These are phyloP conservation scores for Sporothrix curviconia DNA, from an alignment of 2,329 filamentous ascomycete genomes.

Conservation along the genomic window DNA sequence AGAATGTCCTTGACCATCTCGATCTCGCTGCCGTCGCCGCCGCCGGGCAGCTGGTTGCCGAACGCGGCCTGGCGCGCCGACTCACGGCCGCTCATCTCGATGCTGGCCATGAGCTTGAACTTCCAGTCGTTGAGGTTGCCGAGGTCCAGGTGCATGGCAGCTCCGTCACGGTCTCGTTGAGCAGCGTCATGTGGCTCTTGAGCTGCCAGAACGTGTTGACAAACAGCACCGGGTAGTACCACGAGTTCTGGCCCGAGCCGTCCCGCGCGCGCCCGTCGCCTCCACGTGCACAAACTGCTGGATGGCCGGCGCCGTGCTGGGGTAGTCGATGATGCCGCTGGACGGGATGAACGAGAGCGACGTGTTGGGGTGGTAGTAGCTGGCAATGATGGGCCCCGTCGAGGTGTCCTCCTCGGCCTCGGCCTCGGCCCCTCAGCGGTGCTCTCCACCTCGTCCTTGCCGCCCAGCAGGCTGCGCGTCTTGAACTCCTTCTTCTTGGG, in stretches of 20 bases:
- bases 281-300: constrained; percentile 77
- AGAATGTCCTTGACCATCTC: constrained; percentile 97
- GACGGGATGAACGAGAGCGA: constrained; percentile 82
- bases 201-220: constrained; percentile 98
- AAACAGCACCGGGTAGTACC: constrained; percentile 88
- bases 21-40: constrained; percentile 85
- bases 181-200: constrained; percentile 77
- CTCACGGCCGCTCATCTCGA: constrained; percentile 84
- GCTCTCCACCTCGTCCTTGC: constrained; percentile 43
- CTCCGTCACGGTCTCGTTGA: constrained; percentile 82
- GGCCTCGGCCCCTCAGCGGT: constrained; percentile 45
- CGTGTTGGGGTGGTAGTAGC: constrained; percentile 93
- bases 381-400: constrained; percentile 62
- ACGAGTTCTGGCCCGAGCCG: constrained; percentile 75
- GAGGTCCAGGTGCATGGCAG: constrained; percentile 75
- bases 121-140: constrained; percentile 83
- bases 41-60: constrained; percentile 63
- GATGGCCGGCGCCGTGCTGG: constrained; percentile 62
- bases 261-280: constrained; percentile 73
- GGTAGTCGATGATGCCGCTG: constrained; percentile 62
- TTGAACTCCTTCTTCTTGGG: constrained; percentile 86
- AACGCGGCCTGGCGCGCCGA: constrained; percentile 70
- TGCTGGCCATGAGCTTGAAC: constrained; percentile 73
- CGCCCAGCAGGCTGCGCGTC: constrained; percentile 76
- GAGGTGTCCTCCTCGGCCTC: not conserved